These are phyloP conservation scores for Picea abies DNA, from an alignment of 83 land plant genomes.

Conservation along the genomic window DNA sequence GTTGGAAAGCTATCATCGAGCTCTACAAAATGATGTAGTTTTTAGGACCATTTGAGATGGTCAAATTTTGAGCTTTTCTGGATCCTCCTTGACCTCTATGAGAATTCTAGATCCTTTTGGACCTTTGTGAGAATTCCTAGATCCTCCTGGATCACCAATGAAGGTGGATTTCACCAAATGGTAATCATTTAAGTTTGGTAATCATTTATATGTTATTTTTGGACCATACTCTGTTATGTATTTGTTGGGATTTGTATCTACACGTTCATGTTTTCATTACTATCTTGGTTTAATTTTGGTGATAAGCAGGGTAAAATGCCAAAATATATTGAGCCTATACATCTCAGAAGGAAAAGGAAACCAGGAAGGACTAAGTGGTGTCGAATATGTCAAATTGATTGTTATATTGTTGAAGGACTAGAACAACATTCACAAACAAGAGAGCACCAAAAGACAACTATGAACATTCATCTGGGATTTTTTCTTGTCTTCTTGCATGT, in stretches of 20 bases:
- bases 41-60: no score
- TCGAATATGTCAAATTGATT: constrained; percentile 79
- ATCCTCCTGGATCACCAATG: background rate
- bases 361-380: constrained; percentile 66
- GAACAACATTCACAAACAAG: constrained; percentile 68
- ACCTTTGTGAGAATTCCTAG: no score
- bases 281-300: no score
- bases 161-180: constrained; percentile 13
- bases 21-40: no score
- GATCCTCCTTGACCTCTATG: no score
- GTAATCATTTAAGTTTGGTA: background rate
- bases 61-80: no score
- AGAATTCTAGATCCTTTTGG: no score
- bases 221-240: background rate
- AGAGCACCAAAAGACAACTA: no score
- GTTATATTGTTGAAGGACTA: constrained; percentile 75
- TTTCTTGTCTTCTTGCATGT: no score
- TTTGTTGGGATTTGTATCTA: background rate
- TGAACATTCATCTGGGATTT: no score
- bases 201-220: no score
- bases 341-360: constrained; percentile 58
- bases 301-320: constrained; percentile 15
- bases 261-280: background rate
- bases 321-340: constrained; percentile 47
- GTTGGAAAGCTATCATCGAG: no score